These are phyloP conservation scores for Starmerella vaccinii DNA, from an alignment of 805 yeast genomes.

Conservation along the genomic window DNA sequence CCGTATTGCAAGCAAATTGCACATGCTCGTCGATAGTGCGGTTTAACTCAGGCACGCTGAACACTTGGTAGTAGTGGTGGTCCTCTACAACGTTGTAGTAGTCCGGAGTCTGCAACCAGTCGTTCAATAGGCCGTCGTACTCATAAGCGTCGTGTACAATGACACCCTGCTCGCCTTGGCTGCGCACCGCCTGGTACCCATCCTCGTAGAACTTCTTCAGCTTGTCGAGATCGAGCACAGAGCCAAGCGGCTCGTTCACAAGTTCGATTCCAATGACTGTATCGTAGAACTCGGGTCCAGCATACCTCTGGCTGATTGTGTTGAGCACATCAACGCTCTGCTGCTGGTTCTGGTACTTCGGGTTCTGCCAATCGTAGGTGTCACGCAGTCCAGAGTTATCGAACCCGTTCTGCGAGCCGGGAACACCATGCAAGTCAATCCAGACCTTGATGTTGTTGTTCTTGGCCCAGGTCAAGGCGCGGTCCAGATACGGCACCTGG, in stretches of 20 bases:
- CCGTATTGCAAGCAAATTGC: constrained; percentile 43
- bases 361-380: constrained; percentile 39
- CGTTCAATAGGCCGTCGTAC: constrained; percentile 45
- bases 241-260: constrained; percentile 82
- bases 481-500: constrained; percentile 59
- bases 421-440: constrained; percentile 94
- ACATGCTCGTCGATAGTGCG: constrained; percentile 55
- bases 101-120: constrained; percentile 25
- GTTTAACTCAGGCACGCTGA: constrained; percentile 51
- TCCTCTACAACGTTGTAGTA: constrained; percentile 67
- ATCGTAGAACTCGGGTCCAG: constrained; percentile 48
- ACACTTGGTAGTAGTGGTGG: constrained; percentile 87
- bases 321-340: constrained; percentile 48
- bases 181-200: constrained; percentile 59
- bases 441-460: constrained; percentile 58
- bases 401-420: constrained; percentile 93
- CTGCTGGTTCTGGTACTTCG: constrained; percentile 37
- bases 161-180: constrained; percentile 40
- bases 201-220: constrained; percentile 50
- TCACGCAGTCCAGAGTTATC: constrained; percentile 88
- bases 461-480: constrained; percentile 68
- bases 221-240: constrained; percentile 45
- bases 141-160: constrained; percentile 79
- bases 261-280: constrained; percentile 76
- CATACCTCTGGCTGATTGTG: constrained; percentile 53